Percentiles rank a stretch among this genome's conserved stretches.
phyloP scores from a whole-genome alignment of 2,329 filamentous ascomycete species.

The Grosmannia serpens region DNA sequence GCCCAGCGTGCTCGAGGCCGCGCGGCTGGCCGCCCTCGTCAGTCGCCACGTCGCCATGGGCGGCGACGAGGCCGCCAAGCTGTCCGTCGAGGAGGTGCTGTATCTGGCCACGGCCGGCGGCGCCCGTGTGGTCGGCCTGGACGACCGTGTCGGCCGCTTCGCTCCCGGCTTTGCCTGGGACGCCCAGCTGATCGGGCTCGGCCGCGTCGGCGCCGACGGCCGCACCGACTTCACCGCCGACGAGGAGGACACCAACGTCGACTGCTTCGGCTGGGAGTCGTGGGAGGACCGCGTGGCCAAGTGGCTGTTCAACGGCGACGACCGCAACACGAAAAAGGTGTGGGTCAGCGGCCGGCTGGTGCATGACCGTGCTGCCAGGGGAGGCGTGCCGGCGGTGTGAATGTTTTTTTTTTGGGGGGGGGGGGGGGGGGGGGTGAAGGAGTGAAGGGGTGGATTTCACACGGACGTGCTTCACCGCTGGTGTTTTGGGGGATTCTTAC shows the following conservation, averaged over 20 bases:
- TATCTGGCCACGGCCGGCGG: constrained; percentile 85
- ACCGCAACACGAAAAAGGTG: constrained; percentile 76
- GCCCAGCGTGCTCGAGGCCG: constrained; percentile 70
- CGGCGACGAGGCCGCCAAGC: constrained; percentile 42
- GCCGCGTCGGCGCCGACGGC: constrained; percentile 32
- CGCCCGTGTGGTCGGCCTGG: constrained; percentile 67
- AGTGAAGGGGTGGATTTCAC: no score
- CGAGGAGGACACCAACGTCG: constrained; percentile 52
- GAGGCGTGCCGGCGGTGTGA: neutral
- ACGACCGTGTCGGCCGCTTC: constrained; percentile 63
- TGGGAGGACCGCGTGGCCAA: constrained; percentile 82
- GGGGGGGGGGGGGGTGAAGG: neutral
- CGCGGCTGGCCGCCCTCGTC: constrained; percentile 67
- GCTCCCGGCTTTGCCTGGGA: constrained; percentile 84
- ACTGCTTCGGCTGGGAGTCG: constrained; percentile 85
- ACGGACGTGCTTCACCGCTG: no score
- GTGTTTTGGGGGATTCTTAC: no score
- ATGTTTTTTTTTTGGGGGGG: no score
- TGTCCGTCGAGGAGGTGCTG: constrained; percentile 76
- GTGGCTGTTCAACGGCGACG: constrained; percentile 91
- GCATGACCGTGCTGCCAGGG: constrained; percentile 36
- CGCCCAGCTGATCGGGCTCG: constrained; percentile 68
- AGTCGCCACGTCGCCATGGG: constrained; percentile 58
- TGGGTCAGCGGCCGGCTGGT: constrained; percentile 84
- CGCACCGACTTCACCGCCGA: constrained; percentile 11